These are phyloP conservation scores for Macrophomina tecta DNA, from an alignment of 2,329 filamentous ascomycete species.

Conservation along the genomic window DNA sequence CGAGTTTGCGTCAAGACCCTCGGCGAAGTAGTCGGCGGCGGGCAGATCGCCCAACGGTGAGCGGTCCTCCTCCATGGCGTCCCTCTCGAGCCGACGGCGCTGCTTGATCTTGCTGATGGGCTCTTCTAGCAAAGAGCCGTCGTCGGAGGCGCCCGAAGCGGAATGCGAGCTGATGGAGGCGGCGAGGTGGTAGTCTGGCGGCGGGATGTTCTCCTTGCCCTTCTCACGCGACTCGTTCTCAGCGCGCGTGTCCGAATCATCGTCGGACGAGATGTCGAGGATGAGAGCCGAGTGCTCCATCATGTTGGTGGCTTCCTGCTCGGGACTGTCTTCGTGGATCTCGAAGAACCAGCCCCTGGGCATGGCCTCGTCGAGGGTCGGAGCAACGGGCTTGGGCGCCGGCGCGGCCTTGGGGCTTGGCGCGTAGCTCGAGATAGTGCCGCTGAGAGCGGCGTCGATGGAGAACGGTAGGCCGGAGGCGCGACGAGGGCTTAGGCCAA, in stretches of 20 bases:
- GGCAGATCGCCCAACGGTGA: conserved; percentile 44
- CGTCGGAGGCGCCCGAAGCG: conserved; percentile 30
- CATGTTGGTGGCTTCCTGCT: conserved; percentile 89
- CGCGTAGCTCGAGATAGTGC: conserved; percentile 69
- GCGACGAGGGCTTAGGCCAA: conserved; percentile 54
- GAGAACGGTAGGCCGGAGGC: conserved; percentile 70
- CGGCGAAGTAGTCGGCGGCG: conserved; percentile 46
- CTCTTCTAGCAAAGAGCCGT: conserved; percentile 26
- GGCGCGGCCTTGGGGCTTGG: conserved; percentile 37
- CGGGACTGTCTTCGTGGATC: conserved; percentile 89
- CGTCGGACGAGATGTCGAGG: conserved; percentile 88
- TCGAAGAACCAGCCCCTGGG: conserved; percentile 81
- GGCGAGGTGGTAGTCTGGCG: conserved; percentile 51
- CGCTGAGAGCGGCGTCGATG: conserved; percentile 81
- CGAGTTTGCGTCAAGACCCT: conserved; percentile 43
- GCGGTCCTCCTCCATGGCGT: conserved; percentile 50
- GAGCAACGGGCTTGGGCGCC: conserved; percentile 42
- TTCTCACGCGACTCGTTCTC: conserved; percentile 62
- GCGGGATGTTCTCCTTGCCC: conserved; percentile 94
- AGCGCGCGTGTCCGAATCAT: conserved; percentile 68
- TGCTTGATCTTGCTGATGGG: conserved; percentile 38
- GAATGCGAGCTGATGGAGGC: not conserved
- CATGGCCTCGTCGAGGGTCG: conserved; percentile 63
- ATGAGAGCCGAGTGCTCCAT: conserved; percentile 89
- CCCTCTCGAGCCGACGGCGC: conserved; percentile 37